phyloP scores from a whole-genome alignment of 140 eudicot genomes.

The Flaveria floridana region DNA sequence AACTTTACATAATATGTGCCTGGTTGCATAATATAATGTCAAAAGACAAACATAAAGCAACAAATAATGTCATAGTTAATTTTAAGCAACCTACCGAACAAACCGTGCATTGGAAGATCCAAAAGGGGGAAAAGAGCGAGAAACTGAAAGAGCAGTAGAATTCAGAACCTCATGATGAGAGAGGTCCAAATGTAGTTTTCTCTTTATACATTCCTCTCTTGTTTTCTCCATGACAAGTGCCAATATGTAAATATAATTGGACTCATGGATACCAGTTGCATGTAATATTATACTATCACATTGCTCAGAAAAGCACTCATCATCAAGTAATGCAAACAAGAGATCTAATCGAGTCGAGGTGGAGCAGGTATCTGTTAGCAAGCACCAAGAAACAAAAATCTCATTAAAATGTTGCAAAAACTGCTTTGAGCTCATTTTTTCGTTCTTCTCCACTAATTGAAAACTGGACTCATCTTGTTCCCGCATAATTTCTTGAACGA shows the following conservation, averaged over 20 bases:
- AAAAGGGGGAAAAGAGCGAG: constrained; percentile 52
- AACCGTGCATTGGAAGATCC: constrained; percentile 53
- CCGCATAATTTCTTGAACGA: constrained; percentile 43
- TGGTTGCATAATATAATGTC: not conserved
- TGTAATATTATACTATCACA: constrained; percentile 63
- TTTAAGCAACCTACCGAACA: constrained; percentile 48
- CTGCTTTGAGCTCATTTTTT: constrained; percentile 38
- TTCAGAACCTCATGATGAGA: constrained; percentile 80
- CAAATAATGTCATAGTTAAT: not conserved
- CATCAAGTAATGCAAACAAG: constrained; percentile 70
- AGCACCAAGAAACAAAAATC: constrained; percentile 71
- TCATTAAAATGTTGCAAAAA: constrained; percentile 63
- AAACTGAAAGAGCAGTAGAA: constrained; percentile 53
- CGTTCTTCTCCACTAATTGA: constrained; percentile 29
- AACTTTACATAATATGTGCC: not conserved
- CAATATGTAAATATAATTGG: constrained; percentile 40
- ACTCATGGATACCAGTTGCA: constrained; percentile 40
- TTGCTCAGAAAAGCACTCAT: constrained; percentile 66
- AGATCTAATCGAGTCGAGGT: constrained; percentile 67
- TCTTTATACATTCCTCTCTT: constrained; percentile 44
- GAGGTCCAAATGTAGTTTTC: constrained; percentile 29
- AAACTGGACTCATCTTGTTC: constrained; percentile 23
- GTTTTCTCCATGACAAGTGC: constrained; percentile 74
- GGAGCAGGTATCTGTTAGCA: constrained; percentile 47
- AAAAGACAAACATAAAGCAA: not conserved